Base-by-base conservation (phyloP, 805 yeast genomes). In the Saccharomycopsis fermentans region DNA sequence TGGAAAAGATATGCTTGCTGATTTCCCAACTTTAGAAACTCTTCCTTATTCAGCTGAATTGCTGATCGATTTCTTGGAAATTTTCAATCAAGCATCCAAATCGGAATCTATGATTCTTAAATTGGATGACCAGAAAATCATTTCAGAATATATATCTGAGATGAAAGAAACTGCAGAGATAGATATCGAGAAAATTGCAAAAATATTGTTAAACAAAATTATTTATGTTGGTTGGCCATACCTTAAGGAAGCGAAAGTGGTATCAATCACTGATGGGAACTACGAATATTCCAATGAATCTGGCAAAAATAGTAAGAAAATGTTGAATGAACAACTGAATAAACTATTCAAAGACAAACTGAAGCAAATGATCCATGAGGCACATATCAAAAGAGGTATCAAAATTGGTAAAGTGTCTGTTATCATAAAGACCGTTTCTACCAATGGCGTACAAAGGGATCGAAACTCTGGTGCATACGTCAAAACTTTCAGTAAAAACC, bases 161-260 rank as follows among this genome's bases (percentile, higher is more conserved):
- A 71, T 72, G 34, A 84, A 84, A 43, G 66, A 81, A 39, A 70
- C 47, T 55, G 65, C 52, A 14, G 67, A 60, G 12, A 12, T 5
- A 6, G 34, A 39, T 11, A 27, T 51, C 40, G 58, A 55, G 37
- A 59, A 27, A 21, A 62, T 61, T 14, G 73, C 86, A 4, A 78
- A 81, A 59, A 78, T 82, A 65, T 81, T 78, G 58, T 65, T 86
- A 57, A 84, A 82, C 52, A 77, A 82, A 59, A 71, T 82, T 55
- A 86, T 87, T 2, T 91, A 83, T 68, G 81, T 87, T 12, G 81
- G 84, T 64, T 94, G 96, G 92, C 99, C 99, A n/a, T 88, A 82
- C 67, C 74, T 94, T 63, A 79, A 83, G 64, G 97, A 92, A 71
- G 86, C 90, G 9, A 82, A 80, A 66, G 82, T 92, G 47, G 74